These are phyloP conservation scores for Aspergillus terreus DNA, from an alignment of 2,329 filamentous ascomycete species.

Conservation along the genomic window DNA sequence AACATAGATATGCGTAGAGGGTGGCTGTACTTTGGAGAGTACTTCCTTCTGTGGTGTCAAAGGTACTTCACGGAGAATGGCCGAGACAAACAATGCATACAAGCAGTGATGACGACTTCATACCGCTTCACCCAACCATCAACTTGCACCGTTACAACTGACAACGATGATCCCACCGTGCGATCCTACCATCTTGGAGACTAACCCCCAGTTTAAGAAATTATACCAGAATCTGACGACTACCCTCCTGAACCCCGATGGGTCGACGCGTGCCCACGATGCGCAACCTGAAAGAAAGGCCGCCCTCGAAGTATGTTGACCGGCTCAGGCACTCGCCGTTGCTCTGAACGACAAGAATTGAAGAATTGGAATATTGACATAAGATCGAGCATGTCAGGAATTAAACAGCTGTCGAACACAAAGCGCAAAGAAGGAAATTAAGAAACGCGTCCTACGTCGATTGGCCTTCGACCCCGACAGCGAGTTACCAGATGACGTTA, in stretches of 20 bases:
- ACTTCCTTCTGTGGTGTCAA: background rate
- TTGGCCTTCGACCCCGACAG: constrained; percentile 32
- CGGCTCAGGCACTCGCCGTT: background rate
- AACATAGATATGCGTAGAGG: too few relatives aligned
- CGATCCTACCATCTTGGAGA: constrained; percentile 35
- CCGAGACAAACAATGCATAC: background rate
- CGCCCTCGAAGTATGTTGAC: constrained; percentile 29
- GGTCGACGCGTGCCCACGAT: constrained; percentile 33
- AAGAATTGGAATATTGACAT: background rate
- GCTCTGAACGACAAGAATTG: background rate
- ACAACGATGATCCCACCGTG: constrained; percentile 41
- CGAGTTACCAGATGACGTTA: constrained; percentile 32
- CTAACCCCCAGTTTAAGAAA: constrained; percentile 41
- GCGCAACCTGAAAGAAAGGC: constrained; percentile 27
- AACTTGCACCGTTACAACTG: background rate
- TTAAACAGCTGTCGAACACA: constrained; percentile 31
- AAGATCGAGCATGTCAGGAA: constrained; percentile 22
- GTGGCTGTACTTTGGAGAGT: background rate
- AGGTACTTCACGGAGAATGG: background rate
- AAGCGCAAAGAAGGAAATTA: constrained; percentile 31
- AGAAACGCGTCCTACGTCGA: constrained; percentile 27
- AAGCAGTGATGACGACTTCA: background rate
- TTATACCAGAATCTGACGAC: constrained; percentile 39
- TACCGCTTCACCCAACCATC: background rate
- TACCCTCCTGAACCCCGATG: constrained; percentile 37